Evolutionary conservation across 345 rosid genomes (phyloP).

Genomic region (Excoecaria agallocha): DNA sequence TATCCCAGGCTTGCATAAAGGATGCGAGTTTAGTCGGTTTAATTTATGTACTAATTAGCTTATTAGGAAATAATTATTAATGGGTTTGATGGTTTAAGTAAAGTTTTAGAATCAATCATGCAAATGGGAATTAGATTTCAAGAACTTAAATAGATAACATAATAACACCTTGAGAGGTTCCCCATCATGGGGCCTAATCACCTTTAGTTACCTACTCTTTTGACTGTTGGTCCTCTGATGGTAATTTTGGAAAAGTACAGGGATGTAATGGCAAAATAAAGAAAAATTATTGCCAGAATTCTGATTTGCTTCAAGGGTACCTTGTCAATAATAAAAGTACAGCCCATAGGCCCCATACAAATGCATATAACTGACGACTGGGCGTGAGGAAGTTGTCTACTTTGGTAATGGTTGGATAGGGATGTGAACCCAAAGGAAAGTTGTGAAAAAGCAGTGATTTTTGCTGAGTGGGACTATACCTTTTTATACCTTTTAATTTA

Average conservation of each 20-base stretch:
- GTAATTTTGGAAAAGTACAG: conserved; percentile 18
- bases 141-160: conserved; percentile 19
- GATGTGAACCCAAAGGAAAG: conserved; percentile 22
- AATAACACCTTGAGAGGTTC: conserved; percentile 37
- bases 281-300: background rate
- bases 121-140: conserved; percentile 22
- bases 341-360: conserved; percentile 17
- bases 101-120: background rate
- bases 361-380: conserved; percentile 24
- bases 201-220: conserved; percentile 20
- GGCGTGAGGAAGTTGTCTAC: conserved; percentile 43
- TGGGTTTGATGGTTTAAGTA: background rate
- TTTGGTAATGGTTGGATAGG: conserved; percentile 27
- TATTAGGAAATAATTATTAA: background rate
- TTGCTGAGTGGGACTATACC: conserved; percentile 22
- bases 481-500: conserved; percentile 22
- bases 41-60: too few relatives aligned
- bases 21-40: too few relatives aligned
- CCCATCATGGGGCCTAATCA: conserved; percentile 22
- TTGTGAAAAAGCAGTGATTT: conserved; percentile 17
- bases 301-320: conserved; percentile 24
- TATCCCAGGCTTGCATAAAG: too few relatives aligned
- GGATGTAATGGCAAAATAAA: conserved; percentile 19
- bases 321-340: conserved; percentile 26
- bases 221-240: conserved; percentile 15